Percentiles rank a stretch among this genome's conserved stretches.
These are phyloP conservation scores for Phyllosticta citriasiana DNA, from an alignment of 2,329 filamentous ascomycete genomes.

Conservation along the genomic window DNA sequence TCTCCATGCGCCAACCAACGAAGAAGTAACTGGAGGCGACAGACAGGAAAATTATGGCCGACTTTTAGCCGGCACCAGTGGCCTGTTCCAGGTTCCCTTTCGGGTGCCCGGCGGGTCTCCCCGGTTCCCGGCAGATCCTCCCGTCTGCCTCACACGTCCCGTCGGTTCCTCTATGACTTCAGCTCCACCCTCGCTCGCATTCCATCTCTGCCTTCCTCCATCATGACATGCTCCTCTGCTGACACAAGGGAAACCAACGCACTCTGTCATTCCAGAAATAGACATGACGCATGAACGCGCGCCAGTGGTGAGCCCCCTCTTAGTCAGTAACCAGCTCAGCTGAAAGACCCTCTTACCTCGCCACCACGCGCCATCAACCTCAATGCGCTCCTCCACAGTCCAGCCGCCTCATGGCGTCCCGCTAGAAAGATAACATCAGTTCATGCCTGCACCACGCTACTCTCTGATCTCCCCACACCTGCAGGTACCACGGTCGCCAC, in stretches of 20 bases:
- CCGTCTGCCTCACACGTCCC: background rate
- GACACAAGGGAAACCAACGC: background rate
- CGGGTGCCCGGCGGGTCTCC: too few relatives aligned
- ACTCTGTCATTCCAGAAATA: background rate
- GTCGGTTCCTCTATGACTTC: background rate
- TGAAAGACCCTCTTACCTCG: background rate
- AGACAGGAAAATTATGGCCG: background rate
- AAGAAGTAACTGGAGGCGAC: background rate
- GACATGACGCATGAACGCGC: background rate
- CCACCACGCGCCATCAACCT: background rate
- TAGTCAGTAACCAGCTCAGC: background rate
- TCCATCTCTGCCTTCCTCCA: background rate
- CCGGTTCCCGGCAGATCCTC: background rate
- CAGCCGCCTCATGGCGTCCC: background rate
- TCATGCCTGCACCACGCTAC: background rate
- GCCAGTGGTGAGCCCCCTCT: background rate
- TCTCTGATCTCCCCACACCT: background rate
- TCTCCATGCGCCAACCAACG: too few relatives aligned
- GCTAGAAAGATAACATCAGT: background rate
- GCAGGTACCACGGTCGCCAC: background rate
- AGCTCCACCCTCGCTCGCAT: background rate
- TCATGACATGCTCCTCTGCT: background rate
- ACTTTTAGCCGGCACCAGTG: background rate
- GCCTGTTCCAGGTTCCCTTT: too few relatives aligned
- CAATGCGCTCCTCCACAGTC: background rate